phyloP scores from a whole-genome alignment of 139 green algal genomes.

The Haematococcus lacustris region DNA sequence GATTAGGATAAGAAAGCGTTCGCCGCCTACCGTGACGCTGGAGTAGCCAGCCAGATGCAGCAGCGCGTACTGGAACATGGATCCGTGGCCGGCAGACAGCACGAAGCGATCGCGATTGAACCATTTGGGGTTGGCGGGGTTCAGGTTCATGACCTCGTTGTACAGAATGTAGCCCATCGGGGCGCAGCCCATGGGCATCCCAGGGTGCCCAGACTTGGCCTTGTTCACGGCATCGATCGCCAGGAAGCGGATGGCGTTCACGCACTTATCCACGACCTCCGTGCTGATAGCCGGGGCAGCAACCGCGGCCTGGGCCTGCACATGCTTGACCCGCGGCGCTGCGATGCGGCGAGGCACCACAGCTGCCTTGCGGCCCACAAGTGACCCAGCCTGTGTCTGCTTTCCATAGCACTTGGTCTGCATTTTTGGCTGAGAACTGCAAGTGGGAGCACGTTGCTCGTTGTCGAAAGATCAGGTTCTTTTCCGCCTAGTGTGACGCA shows the following conservation, averaged over 20 bases:
- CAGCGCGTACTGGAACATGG: slow-evolving; percentile 79
- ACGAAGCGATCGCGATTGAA: slow-evolving; percentile 98
- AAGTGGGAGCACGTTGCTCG: too few species aligned
- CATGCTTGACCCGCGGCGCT: too few species aligned
- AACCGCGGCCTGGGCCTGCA: slow-evolving; percentile 11
- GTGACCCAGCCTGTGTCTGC: too few species aligned
- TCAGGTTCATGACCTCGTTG: slow-evolving; percentile 90
- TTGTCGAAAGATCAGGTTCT: too few species aligned
- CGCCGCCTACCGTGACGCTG: slow-evolving; percentile 61
- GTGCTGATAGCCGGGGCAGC: slow-evolving; percentile 10
- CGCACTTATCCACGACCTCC: slow-evolving; percentile 47
- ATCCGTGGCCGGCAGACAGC: slow-evolving; percentile 96
- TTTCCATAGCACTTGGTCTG: too few species aligned
- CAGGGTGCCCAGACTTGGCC: slow-evolving; percentile 92
- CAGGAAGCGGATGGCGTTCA: slow-evolving; percentile 89
- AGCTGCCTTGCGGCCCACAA: too few species aligned
- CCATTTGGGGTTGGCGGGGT: slow-evolving; percentile 91
- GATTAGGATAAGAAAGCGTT: too few species aligned
- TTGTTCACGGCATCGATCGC: slow-evolving; percentile 74
- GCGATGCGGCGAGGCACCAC: too few species aligned
- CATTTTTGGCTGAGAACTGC: too few species aligned
- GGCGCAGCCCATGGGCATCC: slow-evolving; percentile 94
- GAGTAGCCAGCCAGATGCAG: slow-evolving; percentile 94
- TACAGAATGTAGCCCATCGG: slow-evolving; percentile 97
- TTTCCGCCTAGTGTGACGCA: too few species aligned